Evolutionary conservation across 2,329 filamentous ascomycete genomes (phyloP).

Genomic region (Elsinoe perseae): DNA sequence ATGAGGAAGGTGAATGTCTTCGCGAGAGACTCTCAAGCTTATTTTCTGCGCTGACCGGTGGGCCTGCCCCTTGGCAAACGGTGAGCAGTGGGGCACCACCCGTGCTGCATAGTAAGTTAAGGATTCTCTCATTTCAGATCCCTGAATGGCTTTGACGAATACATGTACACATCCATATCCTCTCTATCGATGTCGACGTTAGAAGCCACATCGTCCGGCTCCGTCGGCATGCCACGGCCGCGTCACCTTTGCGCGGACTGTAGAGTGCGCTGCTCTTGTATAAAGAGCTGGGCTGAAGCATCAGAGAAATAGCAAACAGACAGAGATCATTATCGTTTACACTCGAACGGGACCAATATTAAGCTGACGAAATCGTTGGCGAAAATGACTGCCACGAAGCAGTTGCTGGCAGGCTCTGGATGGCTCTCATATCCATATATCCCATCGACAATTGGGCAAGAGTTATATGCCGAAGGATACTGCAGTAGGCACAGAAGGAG

Average conservation of each 20-base stretch:
- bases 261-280: neutral
- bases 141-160: neutral
- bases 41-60: too few species aligned
- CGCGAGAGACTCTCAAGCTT: too few species aligned
- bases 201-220: neutral
- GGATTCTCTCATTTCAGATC: neutral
- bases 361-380: neutral
- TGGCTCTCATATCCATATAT: neutral
- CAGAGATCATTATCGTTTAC: conserved; percentile 3
- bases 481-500: neutral
- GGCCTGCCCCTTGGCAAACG: too few species aligned
- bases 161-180: neutral
- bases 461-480: neutral
- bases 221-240: neutral
- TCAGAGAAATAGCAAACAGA: neutral
- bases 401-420: neutral
- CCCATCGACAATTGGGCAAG: neutral
- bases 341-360: conserved; percentile 1
- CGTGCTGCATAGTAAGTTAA: too few species aligned
- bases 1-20: too few species aligned
- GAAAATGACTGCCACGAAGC: neutral
- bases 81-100: too few species aligned
- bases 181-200: neutral
- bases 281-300: too few species aligned
- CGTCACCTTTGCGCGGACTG: neutral